Evolutionary conservation across 495 filamentous ascomycete genomes (phyloP).

Genomic region (Podospora sp.): DNA sequence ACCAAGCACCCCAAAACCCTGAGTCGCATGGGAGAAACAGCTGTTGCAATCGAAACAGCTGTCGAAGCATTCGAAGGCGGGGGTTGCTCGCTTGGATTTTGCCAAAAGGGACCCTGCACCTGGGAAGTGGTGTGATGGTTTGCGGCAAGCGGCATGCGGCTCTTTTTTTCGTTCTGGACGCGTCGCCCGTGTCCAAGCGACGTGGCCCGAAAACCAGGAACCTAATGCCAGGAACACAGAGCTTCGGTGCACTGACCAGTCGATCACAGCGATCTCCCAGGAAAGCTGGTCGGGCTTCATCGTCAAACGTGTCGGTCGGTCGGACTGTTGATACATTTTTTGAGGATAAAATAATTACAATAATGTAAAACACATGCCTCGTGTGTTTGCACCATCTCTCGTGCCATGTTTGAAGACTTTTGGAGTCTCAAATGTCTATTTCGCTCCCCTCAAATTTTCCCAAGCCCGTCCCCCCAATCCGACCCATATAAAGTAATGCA

Average conservation of each 20-base stretch:
- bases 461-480: background rate
- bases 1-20: background rate
- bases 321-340: background rate
- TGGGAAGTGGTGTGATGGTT: background rate
- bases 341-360: background rate
- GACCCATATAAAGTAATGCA: constrained; percentile 1
- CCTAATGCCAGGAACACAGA: background rate
- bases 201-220: background rate
- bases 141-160: constrained; percentile 1
- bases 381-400: background rate
- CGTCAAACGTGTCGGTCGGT: background rate
- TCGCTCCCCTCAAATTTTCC: background rate
- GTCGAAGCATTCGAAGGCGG: background rate
- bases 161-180: constrained; percentile 6
- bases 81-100: background rate
- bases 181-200: background rate
- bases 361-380: background rate
- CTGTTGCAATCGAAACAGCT: background rate
- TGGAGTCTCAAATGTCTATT: background rate
- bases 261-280: background rate
- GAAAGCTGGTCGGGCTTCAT: background rate
- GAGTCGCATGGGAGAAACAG: background rate
- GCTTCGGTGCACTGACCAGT: background rate
- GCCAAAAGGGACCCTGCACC: background rate
- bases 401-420: background rate